Base-by-base conservation (phyloP, 2,329 filamentous ascomycete genomes). In the Leptographium galeiforme region DNA sequence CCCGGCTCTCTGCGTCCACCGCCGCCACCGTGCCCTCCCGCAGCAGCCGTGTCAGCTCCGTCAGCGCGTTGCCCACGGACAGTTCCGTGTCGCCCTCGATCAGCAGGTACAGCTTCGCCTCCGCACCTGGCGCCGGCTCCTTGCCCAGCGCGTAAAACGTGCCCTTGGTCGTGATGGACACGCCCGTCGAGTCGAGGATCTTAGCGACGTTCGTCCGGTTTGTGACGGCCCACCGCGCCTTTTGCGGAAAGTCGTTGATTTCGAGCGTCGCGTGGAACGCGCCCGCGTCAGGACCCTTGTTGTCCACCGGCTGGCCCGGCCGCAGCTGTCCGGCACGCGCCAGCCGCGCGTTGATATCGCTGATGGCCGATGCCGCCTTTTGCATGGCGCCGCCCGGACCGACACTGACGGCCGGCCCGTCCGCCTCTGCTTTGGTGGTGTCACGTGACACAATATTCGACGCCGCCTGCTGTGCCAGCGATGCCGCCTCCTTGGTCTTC, bases 211-310 rank as follows among this genome's bases (percentile, higher is more conserved):
- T 98, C 39, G 93, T 97, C 59, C 93, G 82, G 68, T 98, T 98
- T 41, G 93, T 98, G 71, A 98, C 93, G 12, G 89, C 91, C 93
- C 93, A 98, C 61, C 93, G 82, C 58, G 93, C 93, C 75, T 96
- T 97, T 67, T 98, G 93, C 38, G 93, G 93, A 69, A 97, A 97
- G 70, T 98, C 93, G 69, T 98, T 98, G 79, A 98, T 98, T 69
- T 97, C 93, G 57, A 98, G 76, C 5, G 91, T 97, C 16, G 93
- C 90, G 67, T 98, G 93, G 77, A 89, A 98, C 0, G 90, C 89
- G 51, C 93, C 93, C 4, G 93, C 93, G 67, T 98, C 93, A 0
- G 93, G 93, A 1, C 93, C 93, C 69, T 96, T 96, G 72, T 98
- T 98, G 72, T 98, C 93, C 65, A 96, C 94, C 8, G 93, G 89